Conservation (phyloP, 202 grass and related monocot genomes). For the Thinopyrum obtusiflorum region DNA sequence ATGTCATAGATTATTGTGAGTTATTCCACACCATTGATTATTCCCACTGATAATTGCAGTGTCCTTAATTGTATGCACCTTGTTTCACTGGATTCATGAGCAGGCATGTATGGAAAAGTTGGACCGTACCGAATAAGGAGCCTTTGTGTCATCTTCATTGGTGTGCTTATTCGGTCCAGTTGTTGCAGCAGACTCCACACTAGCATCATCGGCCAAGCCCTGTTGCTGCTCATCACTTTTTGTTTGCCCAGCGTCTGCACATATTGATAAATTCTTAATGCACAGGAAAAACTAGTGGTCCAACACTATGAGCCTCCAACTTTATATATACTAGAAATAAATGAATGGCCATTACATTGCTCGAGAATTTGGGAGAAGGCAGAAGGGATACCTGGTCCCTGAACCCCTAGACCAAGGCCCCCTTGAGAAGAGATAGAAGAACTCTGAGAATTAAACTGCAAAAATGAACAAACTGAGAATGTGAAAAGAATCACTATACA, state of each 20-base stretch:
- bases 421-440: slow-evolving; percentile 62
- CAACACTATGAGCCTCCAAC: slow-evolving; percentile 20
- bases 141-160: slow-evolving; percentile 75
- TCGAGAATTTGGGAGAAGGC: slow-evolving; percentile 27
- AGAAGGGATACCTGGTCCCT: slow-evolving; percentile 62
- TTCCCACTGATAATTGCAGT: background rate
- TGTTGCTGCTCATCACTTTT: slow-evolving; percentile 75
- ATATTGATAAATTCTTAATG: slow-evolving; percentile 38
- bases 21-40: background rate
- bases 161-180: slow-evolving; percentile 63
- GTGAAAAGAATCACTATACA: background rate
- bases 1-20: background rate
- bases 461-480: slow-evolving; percentile 36
- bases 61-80: background rate
- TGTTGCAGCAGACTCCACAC: slow-evolving; percentile 43
- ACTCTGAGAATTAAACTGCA: slow-evolving; percentile 82
- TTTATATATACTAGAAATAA: slow-evolving; percentile 28
- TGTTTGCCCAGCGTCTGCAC: slow-evolving; percentile 53
- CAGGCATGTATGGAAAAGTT: background rate
- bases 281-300: background rate
- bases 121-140: slow-evolving; percentile 52
- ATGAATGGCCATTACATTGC: slow-evolving; percentile 13
- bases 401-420: slow-evolving; percentile 53
- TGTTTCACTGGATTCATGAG: slow-evolving; percentile 20
- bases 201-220: slow-evolving; percentile 61